Evolutionary conservation across 1,139 yeast genomes (phyloP).

Genomic region (Geotrichum siamense): DNA sequence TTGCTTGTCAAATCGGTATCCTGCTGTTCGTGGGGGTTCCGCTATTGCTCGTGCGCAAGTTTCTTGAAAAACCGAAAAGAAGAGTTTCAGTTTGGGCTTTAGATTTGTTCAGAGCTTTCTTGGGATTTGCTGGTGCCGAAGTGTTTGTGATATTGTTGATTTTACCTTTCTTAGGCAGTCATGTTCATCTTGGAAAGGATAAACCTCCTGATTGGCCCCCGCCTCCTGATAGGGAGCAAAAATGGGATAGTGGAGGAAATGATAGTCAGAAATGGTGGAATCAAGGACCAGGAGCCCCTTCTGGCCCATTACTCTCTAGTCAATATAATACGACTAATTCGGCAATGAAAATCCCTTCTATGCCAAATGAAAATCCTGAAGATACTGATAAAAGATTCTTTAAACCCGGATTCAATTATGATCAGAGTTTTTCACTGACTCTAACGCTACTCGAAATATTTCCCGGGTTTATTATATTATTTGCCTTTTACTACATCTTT

Average conservation of each 20-base stretch:
- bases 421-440: slow-evolving; percentile 13
- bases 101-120: slow-evolving; percentile 12
- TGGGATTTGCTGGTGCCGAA: slow-evolving; percentile 17
- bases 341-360: background rate
- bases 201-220: slow-evolving; percentile 5
- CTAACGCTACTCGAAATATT: slow-evolving; percentile 11
- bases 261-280: background rate
- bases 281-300: background rate
- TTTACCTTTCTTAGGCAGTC: slow-evolving; percentile 10
- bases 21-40: slow-evolving; percentile 12
- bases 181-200: background rate
- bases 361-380: background rate
- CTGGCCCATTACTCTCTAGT: background rate
- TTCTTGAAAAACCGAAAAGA: slow-evolving; percentile 16
- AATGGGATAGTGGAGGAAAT: background rate
- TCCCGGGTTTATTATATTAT: slow-evolving; percentile 16
- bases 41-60: slow-evolving; percentile 13
- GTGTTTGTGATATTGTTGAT: slow-evolving; percentile 12
- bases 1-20: slow-evolving; percentile 13
- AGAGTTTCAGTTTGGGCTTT: slow-evolving; percentile 17
- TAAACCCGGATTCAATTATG: background rate
- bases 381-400: background rate
- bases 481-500: slow-evolving; percentile 9
- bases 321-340: background rate
- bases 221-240: no score